Evolutionary conservation across 2,329 filamentous ascomycete species (phyloP).

Genomic region (Emydomyces testavorans): DNA sequence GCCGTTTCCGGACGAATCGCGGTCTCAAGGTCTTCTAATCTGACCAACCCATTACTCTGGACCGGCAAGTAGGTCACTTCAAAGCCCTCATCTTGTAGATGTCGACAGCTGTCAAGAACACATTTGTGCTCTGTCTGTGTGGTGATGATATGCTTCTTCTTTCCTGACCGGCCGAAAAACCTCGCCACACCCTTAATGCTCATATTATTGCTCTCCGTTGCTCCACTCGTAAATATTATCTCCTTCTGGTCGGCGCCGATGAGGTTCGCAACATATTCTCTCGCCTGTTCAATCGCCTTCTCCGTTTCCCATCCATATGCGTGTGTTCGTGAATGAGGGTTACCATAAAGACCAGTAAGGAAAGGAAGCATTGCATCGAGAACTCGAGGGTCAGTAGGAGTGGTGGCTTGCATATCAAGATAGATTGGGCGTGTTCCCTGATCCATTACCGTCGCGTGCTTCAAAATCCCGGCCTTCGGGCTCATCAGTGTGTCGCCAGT

Average conservation of each 20-base stretch:
- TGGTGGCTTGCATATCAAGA: slow-evolving; percentile 96
- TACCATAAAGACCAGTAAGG: slow-evolving; percentile 86
- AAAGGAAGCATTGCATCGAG: slow-evolving; percentile 94
- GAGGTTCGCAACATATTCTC: slow-evolving; percentile 68
- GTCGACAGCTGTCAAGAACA: slow-evolving; percentile 89
- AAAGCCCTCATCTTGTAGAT: slow-evolving; percentile 93
- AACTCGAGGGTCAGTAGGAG: slow-evolving; percentile 84
- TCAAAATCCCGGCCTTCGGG: slow-evolving; percentile 71
- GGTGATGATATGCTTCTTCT: slow-evolving; percentile 98
- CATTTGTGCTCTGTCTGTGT: slow-evolving; percentile 98
- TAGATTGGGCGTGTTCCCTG: slow-evolving; percentile 91
- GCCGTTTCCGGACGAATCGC: slow-evolving; percentile 85
- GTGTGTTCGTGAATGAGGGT: slow-evolving; percentile 93
- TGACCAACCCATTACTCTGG: slow-evolving; percentile 70
- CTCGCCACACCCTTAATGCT: slow-evolving; percentile 95
- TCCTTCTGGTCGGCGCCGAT: slow-evolving; percentile 95
- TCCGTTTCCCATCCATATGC: slow-evolving; percentile 99
- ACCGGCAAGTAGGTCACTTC: slow-evolving; percentile 96
- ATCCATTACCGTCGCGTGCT: slow-evolving; percentile 86
- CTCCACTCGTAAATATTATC: slow-evolving; percentile 96
- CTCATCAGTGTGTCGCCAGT: slow-evolving; percentile 60
- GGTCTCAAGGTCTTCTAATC: slow-evolving; percentile 70
- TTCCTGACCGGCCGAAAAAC: slow-evolving; percentile 83
- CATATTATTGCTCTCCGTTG: slow-evolving; percentile 99
- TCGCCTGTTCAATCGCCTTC: slow-evolving; percentile 78